Base-by-base conservation (phyloP, 2,329 filamentous ascomycete genomes). In the Tolypocladium amazonense region DNA sequence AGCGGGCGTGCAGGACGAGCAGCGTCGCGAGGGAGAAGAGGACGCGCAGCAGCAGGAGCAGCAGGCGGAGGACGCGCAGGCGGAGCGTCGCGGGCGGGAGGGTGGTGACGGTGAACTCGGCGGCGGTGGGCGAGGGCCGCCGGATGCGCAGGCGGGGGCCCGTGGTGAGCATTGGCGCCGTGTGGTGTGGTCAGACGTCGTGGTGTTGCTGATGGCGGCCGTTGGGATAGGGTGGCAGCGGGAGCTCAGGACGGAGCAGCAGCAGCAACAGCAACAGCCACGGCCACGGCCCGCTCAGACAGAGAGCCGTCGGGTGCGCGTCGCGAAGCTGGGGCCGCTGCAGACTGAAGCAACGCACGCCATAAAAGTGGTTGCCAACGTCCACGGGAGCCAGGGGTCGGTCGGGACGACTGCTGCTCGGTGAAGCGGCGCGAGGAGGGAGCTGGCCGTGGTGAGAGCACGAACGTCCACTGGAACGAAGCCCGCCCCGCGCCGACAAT, bases 81-180 rank as follows among this genome's bases (percentile, higher is more conserved):
- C 79, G 67, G 20, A 81, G 62, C 0, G 81, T 81, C 4, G 75
- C 70, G 0, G 77, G 75, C 0, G 89, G 85, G 53, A 86, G 84
- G 60, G 92, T 97, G 41, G 92, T 94, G 59, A 97, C 90, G 37
- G 89, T 95, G 80, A 93, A 97, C 65, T 90, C 88, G 71, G 90
- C 87, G n/a, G 94, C 96, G 3, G 92, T 95, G 55, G 90, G 88
- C 30, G 94, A 92, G 56, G 90, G 89, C 27, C 85, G 83, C 64
- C 85, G 81, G 62, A 82, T 81, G 66, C 78, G 80, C 57, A 90
- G 83, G 65, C 81, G 81, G 12, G 85, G 83, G 1, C 77, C 68
- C 25, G 80, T 83, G 50, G 81, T 82, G 64, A 89, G 79, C 87
- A 90, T 56, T 23, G 23, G 56, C 15, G 39, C 55, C 23, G 23